These are phyloP conservation scores for Dactylellina sp. DNA, from an alignment of 2,329 filamentous ascomycete genomes.

Conservation along the genomic window DNA sequence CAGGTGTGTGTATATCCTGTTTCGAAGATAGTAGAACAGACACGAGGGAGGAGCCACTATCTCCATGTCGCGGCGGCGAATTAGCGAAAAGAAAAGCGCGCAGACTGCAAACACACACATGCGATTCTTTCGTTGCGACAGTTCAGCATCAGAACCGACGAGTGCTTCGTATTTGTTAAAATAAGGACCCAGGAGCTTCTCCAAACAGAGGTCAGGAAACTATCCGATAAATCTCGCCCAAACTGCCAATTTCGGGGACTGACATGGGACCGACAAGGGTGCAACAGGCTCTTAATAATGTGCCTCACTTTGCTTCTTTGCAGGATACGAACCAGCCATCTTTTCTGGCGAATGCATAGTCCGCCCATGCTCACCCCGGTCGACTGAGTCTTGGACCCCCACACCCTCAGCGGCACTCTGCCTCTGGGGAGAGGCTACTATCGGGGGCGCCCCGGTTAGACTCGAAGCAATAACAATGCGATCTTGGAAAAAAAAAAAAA, in stretches of 20 bases:
- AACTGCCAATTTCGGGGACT: slow-evolving; percentile 50
- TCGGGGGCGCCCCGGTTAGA: too few relatives aligned
- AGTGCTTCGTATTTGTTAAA: too few relatives aligned
- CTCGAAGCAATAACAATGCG: background rate
- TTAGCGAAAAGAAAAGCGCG: too few relatives aligned
- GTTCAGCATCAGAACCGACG: background rate
- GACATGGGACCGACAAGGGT: slow-evolving; percentile 26
- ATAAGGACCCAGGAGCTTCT: slow-evolving; percentile 1
- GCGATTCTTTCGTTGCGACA: background rate
- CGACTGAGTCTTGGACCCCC: slow-evolving; percentile 11
- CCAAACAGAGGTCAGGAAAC: slow-evolving; percentile 31
- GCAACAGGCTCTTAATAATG: slow-evolving; percentile 2
- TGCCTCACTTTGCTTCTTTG: slow-evolving; percentile 40
- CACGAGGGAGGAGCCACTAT: too few relatives aligned
- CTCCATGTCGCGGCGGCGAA: too few relatives aligned
- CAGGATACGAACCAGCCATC: slow-evolving; percentile 36
- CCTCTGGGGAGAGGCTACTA: too few relatives aligned
- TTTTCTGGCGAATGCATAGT: slow-evolving; percentile 20
- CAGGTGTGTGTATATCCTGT: background rate
- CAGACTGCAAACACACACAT: too few relatives aligned
- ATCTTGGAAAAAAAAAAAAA: too few relatives aligned
- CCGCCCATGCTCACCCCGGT: too few relatives aligned
- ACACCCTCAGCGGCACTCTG: slow-evolving; percentile 1
- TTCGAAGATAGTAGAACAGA: background rate
- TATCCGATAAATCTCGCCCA: slow-evolving; percentile 48